Evolutionary conservation across 805 yeast genomes (phyloP), one percentile per base, ranked within the genome.

Genomic region (Kazachstania viticola): DNA sequence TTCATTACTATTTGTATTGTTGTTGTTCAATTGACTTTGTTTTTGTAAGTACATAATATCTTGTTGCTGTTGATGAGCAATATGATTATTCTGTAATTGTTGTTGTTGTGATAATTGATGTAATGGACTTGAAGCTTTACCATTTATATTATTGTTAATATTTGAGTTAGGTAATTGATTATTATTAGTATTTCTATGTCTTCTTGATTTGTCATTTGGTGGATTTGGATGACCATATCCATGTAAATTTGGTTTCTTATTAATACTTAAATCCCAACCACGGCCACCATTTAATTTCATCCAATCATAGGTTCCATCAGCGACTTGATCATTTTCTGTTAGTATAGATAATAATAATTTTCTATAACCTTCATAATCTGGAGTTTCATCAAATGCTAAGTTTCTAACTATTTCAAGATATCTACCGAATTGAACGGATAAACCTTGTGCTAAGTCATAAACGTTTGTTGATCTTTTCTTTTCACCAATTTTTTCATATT

Each of bases 201-300:
- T 48, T 34, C 46, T 48, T 29, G 46, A 49, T 38, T 57, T 61
- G 22, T 68, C 73, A 29, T 67, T 71, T 31, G 78, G 78, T 35
- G 95, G 95, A 45, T 78, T 80, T 40, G 95, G 95, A 56, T 84
- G 91, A 21, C 97, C 97, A 56, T 87, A 87, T 27, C 97, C 97
- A 58, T 87, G 96, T 41, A 87, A 62, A 51, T 87, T 87, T 35
- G 95, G 94, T 58, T 87, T 87, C 56, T 84, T 85, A 60, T 85
- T 85, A 41, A 79, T 73, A 16, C 79, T 66, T 19, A 82, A 72
- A 60, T 91, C 97, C 95, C 95, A 88, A 33, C 97, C 97, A 55
- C 77, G 77, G 37, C 97, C 97, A 35, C 81, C 83, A 54, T 91
- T 91, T 45, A 91, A 67, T 48, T 79, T 81, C 95, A 85, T 83